These are phyloP conservation scores for Closterium sp. DNA, from an alignment of 139 green algal genomes.

Conservation along the genomic window DNA sequence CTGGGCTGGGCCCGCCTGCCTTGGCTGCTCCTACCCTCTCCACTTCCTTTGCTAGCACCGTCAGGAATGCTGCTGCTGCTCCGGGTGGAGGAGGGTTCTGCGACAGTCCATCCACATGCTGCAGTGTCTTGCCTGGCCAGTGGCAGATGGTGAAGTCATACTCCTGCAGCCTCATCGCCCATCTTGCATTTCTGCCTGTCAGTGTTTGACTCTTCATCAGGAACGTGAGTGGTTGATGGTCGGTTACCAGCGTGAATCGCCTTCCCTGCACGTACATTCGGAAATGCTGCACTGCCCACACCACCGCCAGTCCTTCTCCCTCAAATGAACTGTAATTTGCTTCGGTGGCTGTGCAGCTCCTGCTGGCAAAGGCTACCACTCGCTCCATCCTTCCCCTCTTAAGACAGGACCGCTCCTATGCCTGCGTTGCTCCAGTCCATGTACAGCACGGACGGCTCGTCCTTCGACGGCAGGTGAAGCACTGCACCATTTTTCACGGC, in stretches of 20 bases:
- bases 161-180: neutral
- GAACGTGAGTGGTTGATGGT: neutral
- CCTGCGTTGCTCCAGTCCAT: neutral
- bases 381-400: neutral
- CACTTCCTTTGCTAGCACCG: neutral
- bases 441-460: no score
- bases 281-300: neutral
- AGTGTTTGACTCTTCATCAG: neutral
- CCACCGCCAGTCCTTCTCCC: neutral
- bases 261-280: neutral
- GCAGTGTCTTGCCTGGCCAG: neutral
- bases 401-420: neutral
- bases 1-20: no score
- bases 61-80: neutral
- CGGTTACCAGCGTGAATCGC: neutral
- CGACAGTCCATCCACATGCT: neutral
- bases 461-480: neutral
- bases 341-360: neutral
- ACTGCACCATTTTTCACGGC: neutral
- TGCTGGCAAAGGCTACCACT: neutral
- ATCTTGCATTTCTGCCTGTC: neutral
- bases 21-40: neutral
- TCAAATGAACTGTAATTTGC: neutral
- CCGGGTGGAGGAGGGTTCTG: neutral
- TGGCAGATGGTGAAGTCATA: neutral